Percentiles rank a stretch among this genome's conserved stretches.
Evolutionary conservation across 305 asterid genomes (phyloP).

Genomic region (Caryopteris hybrid): DNA sequence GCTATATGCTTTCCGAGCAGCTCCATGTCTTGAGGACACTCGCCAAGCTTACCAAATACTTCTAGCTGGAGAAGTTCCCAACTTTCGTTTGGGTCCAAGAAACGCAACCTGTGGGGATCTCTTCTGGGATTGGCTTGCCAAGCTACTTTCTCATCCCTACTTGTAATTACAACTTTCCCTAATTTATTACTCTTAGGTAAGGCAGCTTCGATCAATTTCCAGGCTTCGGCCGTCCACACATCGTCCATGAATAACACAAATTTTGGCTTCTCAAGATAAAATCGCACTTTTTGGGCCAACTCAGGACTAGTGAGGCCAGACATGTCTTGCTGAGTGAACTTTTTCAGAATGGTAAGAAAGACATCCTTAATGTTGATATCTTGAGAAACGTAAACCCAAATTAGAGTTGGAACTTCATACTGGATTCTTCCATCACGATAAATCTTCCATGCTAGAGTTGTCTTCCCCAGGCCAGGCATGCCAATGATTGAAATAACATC

Average conservation of each 20-base stretch:
- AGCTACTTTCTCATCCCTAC: constrained; percentile 13
- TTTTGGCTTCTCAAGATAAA: neutral
- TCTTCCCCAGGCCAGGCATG: constrained; percentile 27
- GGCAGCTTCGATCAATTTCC: neutral
- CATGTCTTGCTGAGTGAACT: constrained; percentile 14
- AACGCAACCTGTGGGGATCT: constrained; percentile 13
- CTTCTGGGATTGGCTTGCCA: constrained; percentile 7
- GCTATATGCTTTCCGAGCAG: constrained; percentile 13
- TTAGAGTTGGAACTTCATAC: constrained; percentile 8
- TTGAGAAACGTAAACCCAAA: constrained; percentile 28
- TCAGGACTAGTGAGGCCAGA: neutral
- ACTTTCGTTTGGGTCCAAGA: constrained; percentile 9
- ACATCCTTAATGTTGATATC: constrained; percentile 16
- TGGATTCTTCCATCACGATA: constrained; percentile 7
- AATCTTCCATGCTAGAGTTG: constrained; percentile 26
- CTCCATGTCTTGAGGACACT: constrained; percentile 1
- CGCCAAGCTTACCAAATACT: neutral
- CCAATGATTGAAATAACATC: constrained; percentile 26
- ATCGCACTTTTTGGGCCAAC: neutral
- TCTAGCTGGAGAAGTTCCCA: constrained; percentile 24
- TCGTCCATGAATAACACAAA: constrained; percentile 15
- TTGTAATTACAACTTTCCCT: constrained; percentile 20
- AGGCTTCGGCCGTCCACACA: constrained; percentile 9
- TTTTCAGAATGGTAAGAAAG: constrained; percentile 11
- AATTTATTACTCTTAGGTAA: neutral